phyloP scores from a whole-genome alignment of 2,329 filamentous ascomycete genomes.

The Cladosporium sp. region DNA sequence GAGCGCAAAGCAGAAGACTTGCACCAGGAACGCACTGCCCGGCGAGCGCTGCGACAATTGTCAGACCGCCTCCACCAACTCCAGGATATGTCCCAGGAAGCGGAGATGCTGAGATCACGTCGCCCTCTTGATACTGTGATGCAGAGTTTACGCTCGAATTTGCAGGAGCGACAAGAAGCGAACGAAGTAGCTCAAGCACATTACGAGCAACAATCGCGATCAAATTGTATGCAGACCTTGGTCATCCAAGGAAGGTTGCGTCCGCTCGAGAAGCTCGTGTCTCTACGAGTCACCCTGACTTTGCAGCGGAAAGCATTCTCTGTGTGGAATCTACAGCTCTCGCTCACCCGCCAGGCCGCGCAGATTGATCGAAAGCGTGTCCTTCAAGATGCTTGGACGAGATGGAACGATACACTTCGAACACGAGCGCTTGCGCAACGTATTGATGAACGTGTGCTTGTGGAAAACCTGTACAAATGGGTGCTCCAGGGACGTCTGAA shows the following conservation, averaged over 20 bases:
- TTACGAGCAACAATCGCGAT: background rate
- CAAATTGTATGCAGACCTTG: conserved; percentile 22
- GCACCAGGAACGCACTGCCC: conserved; percentile 35
- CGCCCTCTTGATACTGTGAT: background rate
- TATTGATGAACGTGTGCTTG: conserved; percentile 58
- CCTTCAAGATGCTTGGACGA: conserved; percentile 59
- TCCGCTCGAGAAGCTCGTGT: conserved; percentile 46
- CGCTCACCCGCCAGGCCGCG: conserved; percentile 46
- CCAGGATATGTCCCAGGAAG: conserved; percentile 19
- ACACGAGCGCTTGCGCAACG: conserved; percentile 54
- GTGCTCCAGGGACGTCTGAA: conserved; percentile 52
- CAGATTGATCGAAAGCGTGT: conserved; percentile 55
- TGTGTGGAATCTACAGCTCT: conserved; percentile 52
- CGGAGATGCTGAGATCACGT: conserved; percentile 11
- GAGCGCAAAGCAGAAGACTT: conserved; percentile 35
- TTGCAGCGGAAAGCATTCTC: conserved; percentile 50
- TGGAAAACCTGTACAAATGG: conserved; percentile 63
- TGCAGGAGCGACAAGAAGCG: conserved; percentile 1
- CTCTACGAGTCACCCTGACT: conserved; percentile 48
- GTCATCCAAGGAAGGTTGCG: conserved; percentile 46
- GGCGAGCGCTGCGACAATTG: conserved; percentile 19
- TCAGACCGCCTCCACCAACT: conserved; percentile 16
- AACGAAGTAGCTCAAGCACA: conserved; percentile 1
- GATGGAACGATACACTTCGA: conserved; percentile 64
- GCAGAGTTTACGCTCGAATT: background rate